phyloP scores from a whole-genome alignment of 2,329 filamentous ascomycete genomes.

The Cladosporium halotolerans region DNA sequence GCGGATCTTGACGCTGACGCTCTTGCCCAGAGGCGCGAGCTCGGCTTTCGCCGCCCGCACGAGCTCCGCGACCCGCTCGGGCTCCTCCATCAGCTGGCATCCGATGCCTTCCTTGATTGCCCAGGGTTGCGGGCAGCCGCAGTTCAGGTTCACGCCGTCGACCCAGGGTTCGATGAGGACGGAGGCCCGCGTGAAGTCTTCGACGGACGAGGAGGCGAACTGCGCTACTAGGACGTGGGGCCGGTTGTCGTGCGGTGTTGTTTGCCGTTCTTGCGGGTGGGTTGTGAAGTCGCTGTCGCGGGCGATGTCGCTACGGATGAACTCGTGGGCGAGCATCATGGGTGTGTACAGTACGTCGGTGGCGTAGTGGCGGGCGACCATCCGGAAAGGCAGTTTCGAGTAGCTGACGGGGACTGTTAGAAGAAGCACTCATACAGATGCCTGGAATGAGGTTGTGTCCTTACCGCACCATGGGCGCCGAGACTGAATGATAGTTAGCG shows the following conservation, averaged over 20 bases:
- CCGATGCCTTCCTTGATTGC: conserved; percentile 62
- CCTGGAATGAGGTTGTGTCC: background rate
- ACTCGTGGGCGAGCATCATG: conserved; percentile 48
- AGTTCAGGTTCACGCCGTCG: conserved; percentile 64
- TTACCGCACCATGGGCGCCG: conserved; percentile 64
- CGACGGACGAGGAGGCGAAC: conserved; percentile 57
- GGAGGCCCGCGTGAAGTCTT: conserved; percentile 58
- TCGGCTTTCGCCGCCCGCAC: conserved; percentile 51
- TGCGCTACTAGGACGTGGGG: conserved; percentile 54
- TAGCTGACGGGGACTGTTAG: conserved; percentile 17
- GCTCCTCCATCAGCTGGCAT: conserved; percentile 61
- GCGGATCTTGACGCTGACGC: conserved; percentile 65
- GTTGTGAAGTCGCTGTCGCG: conserved; percentile 58
- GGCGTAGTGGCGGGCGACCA: conserved; percentile 59
- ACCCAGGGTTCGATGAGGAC: conserved; percentile 56
- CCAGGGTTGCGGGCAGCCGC: conserved; percentile 68
- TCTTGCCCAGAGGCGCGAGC: conserved; percentile 43
- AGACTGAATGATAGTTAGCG: conserved; percentile 32
- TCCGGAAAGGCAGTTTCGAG: conserved; percentile 59
- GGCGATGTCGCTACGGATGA: conserved; percentile 23
- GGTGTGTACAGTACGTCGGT: conserved; percentile 65
- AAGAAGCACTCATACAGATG: background rate
- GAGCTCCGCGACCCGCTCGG: conserved; percentile 61
- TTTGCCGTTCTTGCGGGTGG: conserved; percentile 41
- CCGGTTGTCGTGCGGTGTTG: conserved; percentile 15